Conservation (phyloP, 768 basidiomycete genomes). For the Serendipita sp. region DNA sequence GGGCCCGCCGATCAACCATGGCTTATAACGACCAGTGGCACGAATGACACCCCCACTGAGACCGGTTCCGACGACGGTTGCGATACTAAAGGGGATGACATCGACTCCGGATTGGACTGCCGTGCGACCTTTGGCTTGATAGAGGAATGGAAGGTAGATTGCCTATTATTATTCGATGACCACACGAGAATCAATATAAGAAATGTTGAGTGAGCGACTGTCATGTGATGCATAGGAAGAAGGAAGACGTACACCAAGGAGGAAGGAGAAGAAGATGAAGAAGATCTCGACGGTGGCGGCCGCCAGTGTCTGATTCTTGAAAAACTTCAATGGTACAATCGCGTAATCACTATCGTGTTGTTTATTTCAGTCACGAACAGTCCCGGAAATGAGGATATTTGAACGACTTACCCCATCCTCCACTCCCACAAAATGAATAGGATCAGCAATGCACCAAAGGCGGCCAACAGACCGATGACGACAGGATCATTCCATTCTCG, state of each 20-base stretch:
- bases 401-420: slow-evolving; percentile 16
- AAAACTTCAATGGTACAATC: slow-evolving; percentile 20
- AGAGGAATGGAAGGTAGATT: slow-evolving; percentile 12
- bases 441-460: background rate
- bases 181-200: too few relatives aligned
- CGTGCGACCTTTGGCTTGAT: slow-evolving; percentile 7
- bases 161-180: slow-evolving; percentile 1
- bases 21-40: slow-evolving; percentile 18
- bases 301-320: slow-evolving; percentile 18
- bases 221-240: background rate
- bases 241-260: background rate
- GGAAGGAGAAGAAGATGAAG: slow-evolving; percentile 7
- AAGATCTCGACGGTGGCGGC: slow-evolving; percentile 13
- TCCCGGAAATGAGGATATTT: too few relatives aligned
- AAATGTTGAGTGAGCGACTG: too few relatives aligned
- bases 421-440: slow-evolving; percentile 16
- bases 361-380: background rate
- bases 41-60: slow-evolving; percentile 9
- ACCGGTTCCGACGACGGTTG: background rate
- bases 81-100: slow-evolving; percentile 21
- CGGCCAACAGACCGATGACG: slow-evolving; percentile 17
- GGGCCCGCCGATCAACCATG: slow-evolving; percentile 15
- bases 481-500: slow-evolving; percentile 28
- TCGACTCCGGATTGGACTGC: slow-evolving; percentile 18
- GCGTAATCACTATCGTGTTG: slow-evolving; percentile 11